Base-by-base conservation (phyloP, 257 asterid genomes). In the Plantago major region DNA sequence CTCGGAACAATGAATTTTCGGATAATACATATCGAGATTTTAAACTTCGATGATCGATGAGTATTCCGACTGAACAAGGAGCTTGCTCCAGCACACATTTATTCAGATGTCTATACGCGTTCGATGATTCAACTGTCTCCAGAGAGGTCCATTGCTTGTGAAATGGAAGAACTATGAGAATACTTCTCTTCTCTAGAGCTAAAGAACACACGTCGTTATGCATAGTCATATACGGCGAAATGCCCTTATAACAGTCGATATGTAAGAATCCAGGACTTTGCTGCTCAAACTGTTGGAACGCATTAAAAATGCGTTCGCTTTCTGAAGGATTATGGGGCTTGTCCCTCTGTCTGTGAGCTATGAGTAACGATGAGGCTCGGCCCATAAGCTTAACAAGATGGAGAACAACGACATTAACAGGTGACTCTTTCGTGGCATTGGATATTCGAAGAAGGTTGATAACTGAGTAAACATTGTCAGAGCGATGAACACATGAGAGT, bases 41-140 rank as follows among this genome's bases (percentile, higher is more conserved):
- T 7, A 42, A 60, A 52, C 43, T 67, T 12, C 68, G 81, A 3
- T 81, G 71, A 42, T 77, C 84, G 7, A 80, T 71, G 5, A 85
- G 81, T 46, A 85, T 67, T 10, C 85, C 90, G 12, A 85, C 85
- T 0, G 94, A 80, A 63, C 89, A 85, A 51, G 94, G 94, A 49
- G 94, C 76, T 54, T 65, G 78, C 37, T 82, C 80, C 1, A 85
- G 79, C 12, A 79, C 88, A 17, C 55, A 51, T 59, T 69, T 82
- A 69, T 77, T 76, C 49, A 85, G 64, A 60, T 74, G 84, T 73
- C 84, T 72, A 26, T 64, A 76, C 0, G 78, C 74, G 17, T 64
- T 67, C 8, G 79, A 69, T 3, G 82, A 66, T 69, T 79, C 83
- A 2, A 72, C 54, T 12, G 63, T 64, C 69, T 58, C 79, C 13